Conservation (phyloP, 495 filamentous ascomycete species). For the Oleoguttula mirabilis region DNA sequence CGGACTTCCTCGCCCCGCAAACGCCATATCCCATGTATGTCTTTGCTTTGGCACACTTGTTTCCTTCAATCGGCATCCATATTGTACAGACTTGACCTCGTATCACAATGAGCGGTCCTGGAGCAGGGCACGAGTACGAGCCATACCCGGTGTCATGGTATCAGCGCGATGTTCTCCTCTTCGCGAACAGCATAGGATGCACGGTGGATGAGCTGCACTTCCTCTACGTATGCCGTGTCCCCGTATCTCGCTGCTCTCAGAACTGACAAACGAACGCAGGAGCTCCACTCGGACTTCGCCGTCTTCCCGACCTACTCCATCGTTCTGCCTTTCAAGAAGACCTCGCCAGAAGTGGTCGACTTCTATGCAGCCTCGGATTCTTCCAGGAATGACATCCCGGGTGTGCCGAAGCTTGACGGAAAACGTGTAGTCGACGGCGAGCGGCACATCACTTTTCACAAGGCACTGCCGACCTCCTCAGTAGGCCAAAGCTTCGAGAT, state of each 20-base stretch:
- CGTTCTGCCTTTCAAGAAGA: constrained; percentile 75
- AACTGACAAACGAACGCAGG: constrained; percentile 3
- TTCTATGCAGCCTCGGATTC: constrained; percentile 58
- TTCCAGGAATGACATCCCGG: constrained; percentile 43
- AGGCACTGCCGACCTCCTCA: constrained; percentile 62
- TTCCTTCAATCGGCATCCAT: neutral
- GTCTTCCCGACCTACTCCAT: constrained; percentile 82
- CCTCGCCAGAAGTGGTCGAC: constrained; percentile 65
- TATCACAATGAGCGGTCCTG: constrained; percentile 34
- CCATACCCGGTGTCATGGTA: constrained; percentile 62
- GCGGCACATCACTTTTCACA: constrained; percentile 64
- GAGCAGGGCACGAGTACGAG: constrained; percentile 69
- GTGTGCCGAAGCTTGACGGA: constrained; percentile 65
- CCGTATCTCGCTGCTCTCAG: neutral
- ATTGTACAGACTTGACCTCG: neutral
- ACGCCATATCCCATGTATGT: no score
- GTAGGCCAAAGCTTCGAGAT: constrained; percentile 64
- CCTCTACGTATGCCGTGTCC: constrained; percentile 54
- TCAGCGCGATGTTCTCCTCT: constrained; percentile 75
- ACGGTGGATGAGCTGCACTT: constrained; percentile 82
- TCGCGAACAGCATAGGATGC: constrained; percentile 76
- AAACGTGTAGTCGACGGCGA: constrained; percentile 73
- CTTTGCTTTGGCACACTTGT: no score
- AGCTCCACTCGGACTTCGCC: constrained; percentile 54
- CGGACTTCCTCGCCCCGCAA: no score